Conservation (phyloP, 257 asterid genomes). For the Primulina tabacum region DNA sequence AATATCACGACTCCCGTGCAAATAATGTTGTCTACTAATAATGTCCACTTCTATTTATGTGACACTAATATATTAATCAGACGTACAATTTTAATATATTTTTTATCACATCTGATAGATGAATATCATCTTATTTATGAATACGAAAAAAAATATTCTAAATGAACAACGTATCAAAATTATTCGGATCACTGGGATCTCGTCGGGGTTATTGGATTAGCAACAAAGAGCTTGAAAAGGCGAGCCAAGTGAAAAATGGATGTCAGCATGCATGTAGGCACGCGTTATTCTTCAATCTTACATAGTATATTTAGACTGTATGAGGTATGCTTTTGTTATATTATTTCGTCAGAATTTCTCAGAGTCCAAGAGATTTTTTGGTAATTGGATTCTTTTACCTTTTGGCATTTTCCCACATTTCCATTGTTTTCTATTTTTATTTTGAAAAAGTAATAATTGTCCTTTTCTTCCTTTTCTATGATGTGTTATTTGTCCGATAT, state of each 20-base stretch:
- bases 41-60: too few species aligned
- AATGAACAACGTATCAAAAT: too few species aligned
- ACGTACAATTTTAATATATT: too few species aligned
- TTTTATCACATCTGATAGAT: too few species aligned
- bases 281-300: background rate
- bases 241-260: background rate
- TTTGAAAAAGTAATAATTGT: background rate
- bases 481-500: background rate
- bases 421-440: background rate
- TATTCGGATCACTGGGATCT: too few species aligned
- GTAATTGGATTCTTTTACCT: background rate
- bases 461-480: background rate
- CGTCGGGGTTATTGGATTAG: background rate
- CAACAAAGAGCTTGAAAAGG: background rate
- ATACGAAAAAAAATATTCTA: too few species aligned
- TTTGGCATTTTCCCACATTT: background rate
- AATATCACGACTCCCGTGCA: too few species aligned
- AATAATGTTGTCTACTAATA: too few species aligned
- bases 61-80: too few species aligned
- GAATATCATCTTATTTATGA: too few species aligned
- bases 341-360: background rate
- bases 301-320: background rate
- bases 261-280: background rate
- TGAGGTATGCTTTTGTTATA: background rate
- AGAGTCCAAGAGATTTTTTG: background rate